Evolutionary conservation across 2,329 filamentous ascomycete species (phyloP).

Genomic region (Coniochaeta hoffmannii): DNA sequence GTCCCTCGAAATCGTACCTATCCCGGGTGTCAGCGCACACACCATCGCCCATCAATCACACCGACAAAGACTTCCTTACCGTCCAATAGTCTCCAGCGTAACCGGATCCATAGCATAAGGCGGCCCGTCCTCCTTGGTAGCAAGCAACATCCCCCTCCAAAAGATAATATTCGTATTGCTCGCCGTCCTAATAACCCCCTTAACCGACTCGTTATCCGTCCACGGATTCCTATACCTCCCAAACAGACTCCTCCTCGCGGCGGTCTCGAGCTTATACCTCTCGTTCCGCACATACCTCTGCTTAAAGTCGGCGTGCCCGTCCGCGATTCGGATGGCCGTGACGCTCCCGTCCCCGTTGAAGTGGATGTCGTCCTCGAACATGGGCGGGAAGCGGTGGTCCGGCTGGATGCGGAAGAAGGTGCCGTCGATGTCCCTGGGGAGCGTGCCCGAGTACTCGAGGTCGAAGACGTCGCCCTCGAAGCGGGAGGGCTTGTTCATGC

Average conservation of each 20-base stretch:
- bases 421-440: slow-evolving; percentile 36
- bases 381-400: slow-evolving; percentile 45
- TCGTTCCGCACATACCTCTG: slow-evolving; percentile 35
- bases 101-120: slow-evolving; percentile 43
- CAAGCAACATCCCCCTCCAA: slow-evolving; percentile 47
- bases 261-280: slow-evolving; percentile 19
- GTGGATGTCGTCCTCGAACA: slow-evolving; percentile 43
- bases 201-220: slow-evolving; percentile 47
- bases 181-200: slow-evolving; percentile 46
- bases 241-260: slow-evolving; percentile 32
- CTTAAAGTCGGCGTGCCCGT: slow-evolving; percentile 33
- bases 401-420: slow-evolving; percentile 44
- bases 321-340: slow-evolving; percentile 29
- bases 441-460: slow-evolving; percentile 31
- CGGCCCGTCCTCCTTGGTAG: slow-evolving; percentile 46
- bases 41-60: too few species aligned
- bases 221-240: slow-evolving; percentile 51
- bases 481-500: slow-evolving; percentile 29
- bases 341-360: slow-evolving; percentile 29
- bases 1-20: slow-evolving; percentile 42
- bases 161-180: slow-evolving; percentile 54
- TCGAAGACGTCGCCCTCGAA: slow-evolving; percentile 27
- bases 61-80: slow-evolving; percentile 7
- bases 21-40: not conserved
- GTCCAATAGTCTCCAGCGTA: slow-evolving; percentile 40